These are phyloP conservation scores for Aspergillus niger DNA, from an alignment of 2,329 filamentous ascomycete genomes.

Conservation along the genomic window DNA sequence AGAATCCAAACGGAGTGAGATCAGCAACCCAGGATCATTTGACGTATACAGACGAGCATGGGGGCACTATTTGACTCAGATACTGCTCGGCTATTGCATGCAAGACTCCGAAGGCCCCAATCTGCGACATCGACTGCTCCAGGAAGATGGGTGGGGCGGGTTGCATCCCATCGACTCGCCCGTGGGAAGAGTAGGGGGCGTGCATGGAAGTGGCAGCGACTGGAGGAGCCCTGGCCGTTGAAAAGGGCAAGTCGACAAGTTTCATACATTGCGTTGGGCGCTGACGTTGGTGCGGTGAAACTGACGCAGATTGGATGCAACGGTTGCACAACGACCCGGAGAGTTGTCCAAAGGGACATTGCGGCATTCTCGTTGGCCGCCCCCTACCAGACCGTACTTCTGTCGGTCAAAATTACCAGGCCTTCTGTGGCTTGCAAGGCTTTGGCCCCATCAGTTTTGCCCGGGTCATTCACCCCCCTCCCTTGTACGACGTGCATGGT, in stretches of 20 bases:
- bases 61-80: conserved; percentile 8
- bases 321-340: conserved; percentile 16
- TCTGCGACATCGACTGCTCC: conserved; percentile 1
- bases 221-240: conserved; percentile 5
- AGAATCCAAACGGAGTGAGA: conserved; percentile 1
- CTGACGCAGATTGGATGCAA: conserved; percentile 21
- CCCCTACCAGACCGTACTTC: conserved; percentile 7
- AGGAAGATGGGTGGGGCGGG: conserved; percentile 5
- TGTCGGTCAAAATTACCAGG: conserved; percentile 1
- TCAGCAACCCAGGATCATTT: conserved; percentile 12
- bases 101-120: conserved; percentile 1
- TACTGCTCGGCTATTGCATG: conserved; percentile 3
- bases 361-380: conserved; percentile 17
- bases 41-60: conserved; percentile 9
- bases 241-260: conserved; percentile 3
- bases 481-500: conserved; percentile 29
- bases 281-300: conserved; percentile 14
- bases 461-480: conserved; percentile 19
- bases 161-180: not conserved
- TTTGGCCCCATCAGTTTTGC: conserved; percentile 7
- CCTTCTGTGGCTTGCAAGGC: conserved; percentile 15
- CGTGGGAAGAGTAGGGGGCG: conserved; percentile 3
- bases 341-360: conserved; percentile 13
- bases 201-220: not conserved
- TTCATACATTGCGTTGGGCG: conserved; percentile 12